Base-by-base conservation (phyloP, 2,329 filamentous ascomycete genomes). In the Beauveria sp. region DNA sequence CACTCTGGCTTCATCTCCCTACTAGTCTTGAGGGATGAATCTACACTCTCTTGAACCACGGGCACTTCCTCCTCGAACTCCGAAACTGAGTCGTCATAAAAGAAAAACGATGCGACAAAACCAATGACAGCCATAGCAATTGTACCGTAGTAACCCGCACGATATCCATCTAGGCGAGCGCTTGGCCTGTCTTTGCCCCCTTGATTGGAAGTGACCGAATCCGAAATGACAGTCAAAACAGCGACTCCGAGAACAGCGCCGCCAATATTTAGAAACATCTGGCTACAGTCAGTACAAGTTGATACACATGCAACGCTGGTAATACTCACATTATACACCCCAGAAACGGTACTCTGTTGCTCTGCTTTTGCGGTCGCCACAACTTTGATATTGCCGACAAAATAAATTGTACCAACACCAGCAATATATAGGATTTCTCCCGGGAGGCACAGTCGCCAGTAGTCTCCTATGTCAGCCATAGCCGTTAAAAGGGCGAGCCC, bases 151-250 rank as follows among this genome's bases (percentile, higher is more conserved):
- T 63, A 63, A 1, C 62, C 62, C 9, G 62, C 62, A 18, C 53
- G 24, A 22, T 58, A 61, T 20, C 62, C 62, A 30, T 52, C 46
- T 12, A 63, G 58, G 5, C 60, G 58, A 6, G 58, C 62, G 3
- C 28, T 45, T 22, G 52, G 24, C 12, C 49, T 55, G 16, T 52
- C 30, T 20, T 63, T 61, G 8, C 54, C 62, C 9, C 62, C 64
- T 3, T 63, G 58, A 45, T 63, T 64, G 4, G 65, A 66, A 2
- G 63, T 67, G 26, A 64, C 63, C 12, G 65, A 65, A 20, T 66
- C 63, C 10, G 63, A 65, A 45, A 67, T 60, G 57, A 63, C 58
- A 34, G 62, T 63, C 5, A 63, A n/a, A 14, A 63, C 58, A 14
- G 62, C 62, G 3, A 63, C 58, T 22, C 62, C 62, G 10, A 63